A percentile compares a stretch with the other conserved stretches of the same genome.
These are phyloP conservation scores for Lobosporangium transversale DNA, from an alignment of 192 early-diverging fungal genomes.

Conservation along the genomic window DNA sequence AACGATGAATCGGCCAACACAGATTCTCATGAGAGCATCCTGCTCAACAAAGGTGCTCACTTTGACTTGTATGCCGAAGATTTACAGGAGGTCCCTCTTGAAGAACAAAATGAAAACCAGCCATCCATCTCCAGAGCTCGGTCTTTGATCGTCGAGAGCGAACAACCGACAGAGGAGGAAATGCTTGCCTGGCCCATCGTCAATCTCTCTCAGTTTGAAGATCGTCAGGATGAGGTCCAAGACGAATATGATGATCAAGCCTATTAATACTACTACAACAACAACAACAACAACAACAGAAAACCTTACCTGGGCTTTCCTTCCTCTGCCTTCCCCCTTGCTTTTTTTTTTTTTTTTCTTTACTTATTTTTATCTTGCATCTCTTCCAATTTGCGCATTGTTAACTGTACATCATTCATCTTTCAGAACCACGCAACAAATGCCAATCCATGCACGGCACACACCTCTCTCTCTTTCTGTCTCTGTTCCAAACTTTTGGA, in stretches of 20 bases:
- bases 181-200: slow-evolving; percentile 44
- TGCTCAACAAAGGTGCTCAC: neutral
- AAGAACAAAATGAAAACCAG: neutral
- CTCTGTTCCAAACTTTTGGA: no score
- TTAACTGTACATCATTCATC: no score
- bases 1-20: neutral
- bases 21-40: neutral
- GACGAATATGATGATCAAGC: slow-evolving; percentile 43
- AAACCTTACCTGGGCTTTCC: neutral
- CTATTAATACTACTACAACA: slow-evolving; percentile 70
- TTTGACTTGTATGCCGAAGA: slow-evolving; percentile 35
- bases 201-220: slow-evolving; percentile 21
- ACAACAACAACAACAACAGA: no score
- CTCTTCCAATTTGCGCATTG: no score
- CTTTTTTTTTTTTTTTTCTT: no score
- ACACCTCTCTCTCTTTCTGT: no score
- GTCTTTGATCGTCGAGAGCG: neutral
- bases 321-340: neutral
- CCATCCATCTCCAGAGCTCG: slow-evolving; percentile 5
- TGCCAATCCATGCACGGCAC: no score
- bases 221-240: slow-evolving; percentile 33
- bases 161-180: slow-evolving; percentile 31
- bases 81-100: slow-evolving; percentile 25
- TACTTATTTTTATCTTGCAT: no score
- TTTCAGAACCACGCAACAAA: no score